Conservation (phyloP, 2,329 filamentous ascomycete genomes). For the Chrysoporthe austroafricana region DNA sequence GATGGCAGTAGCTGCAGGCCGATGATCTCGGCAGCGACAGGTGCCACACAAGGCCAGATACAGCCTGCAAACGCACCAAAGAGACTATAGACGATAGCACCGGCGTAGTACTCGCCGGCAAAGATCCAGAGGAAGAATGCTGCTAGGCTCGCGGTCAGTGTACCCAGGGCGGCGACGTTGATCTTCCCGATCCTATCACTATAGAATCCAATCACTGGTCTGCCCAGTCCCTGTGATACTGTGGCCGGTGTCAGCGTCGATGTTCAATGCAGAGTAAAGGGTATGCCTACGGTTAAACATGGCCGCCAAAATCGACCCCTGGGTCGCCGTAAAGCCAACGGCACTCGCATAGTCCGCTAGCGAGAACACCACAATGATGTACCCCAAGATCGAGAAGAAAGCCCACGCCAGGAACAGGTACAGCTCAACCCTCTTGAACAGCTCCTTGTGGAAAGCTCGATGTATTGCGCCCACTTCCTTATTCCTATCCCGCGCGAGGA, state of each 20-base stretch:
- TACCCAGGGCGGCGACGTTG: slow-evolving; percentile 71
- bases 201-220: slow-evolving; percentile 73
- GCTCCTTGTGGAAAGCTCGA: slow-evolving; percentile 64
- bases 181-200: slow-evolving; percentile 72
- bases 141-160: slow-evolving; percentile 66
- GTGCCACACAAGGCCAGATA: slow-evolving; percentile 71
- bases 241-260: neutral
- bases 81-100: slow-evolving; percentile 72
- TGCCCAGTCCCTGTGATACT: slow-evolving; percentile 67
- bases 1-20: slow-evolving; percentile 71
- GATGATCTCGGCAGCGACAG: slow-evolving; percentile 75
- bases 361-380: slow-evolving; percentile 77
- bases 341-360: slow-evolving; percentile 73
- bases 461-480: slow-evolving; percentile 70
- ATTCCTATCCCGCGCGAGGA: slow-evolving; percentile 73
- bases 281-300: slow-evolving; percentile 64
- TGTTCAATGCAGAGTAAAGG: neutral
- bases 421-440: slow-evolving; percentile 67
- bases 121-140: slow-evolving; percentile 75
- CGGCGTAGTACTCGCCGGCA: slow-evolving; percentile 64
- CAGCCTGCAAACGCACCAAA: slow-evolving; percentile 71
- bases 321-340: slow-evolving; percentile 67
- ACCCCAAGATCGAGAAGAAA: slow-evolving; percentile 73
- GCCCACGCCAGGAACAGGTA: slow-evolving; percentile 68
- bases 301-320: slow-evolving; percentile 74